Conservation (phyloP, 192 early-diverging fungal species). For the Linnemannia elongata region DNA sequence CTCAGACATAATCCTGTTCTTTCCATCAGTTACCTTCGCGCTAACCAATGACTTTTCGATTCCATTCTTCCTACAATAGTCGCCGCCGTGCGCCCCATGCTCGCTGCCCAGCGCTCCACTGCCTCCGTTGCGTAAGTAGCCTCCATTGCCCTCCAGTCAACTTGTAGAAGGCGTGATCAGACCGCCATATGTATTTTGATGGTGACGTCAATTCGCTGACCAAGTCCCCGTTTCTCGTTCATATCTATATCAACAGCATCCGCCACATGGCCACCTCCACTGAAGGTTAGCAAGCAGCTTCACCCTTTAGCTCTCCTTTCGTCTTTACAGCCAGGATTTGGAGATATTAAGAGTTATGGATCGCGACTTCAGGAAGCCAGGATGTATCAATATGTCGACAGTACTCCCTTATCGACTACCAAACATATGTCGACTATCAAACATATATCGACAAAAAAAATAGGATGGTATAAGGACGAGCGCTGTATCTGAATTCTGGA, state of each 20-base stretch:
- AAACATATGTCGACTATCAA: no score
- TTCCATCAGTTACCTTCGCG: slow-evolving; percentile 1
- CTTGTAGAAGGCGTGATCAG: not conserved
- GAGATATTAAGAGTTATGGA: not conserved
- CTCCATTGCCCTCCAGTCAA: not conserved
- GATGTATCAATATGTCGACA: not conserved
- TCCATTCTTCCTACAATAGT: slow-evolving; percentile 23
- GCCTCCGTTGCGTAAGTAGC: slow-evolving; percentile 56
- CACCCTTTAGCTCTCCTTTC: not conserved
- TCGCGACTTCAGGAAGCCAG: not conserved
- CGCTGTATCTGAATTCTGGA: not conserved
- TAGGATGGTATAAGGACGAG: no score
- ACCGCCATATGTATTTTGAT: not conserved
- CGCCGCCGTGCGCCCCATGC: slow-evolving; percentile 56
- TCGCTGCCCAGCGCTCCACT: slow-evolving; percentile 58
- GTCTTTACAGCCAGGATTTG: not conserved
- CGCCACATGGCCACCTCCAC: slow-evolving; percentile 58
- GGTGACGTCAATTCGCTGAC: slow-evolving; percentile 10
- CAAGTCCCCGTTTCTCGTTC: not conserved
- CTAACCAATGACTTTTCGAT: not conserved
- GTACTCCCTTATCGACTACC: no score
- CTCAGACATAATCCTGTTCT: not conserved
- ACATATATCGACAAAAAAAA: no score
- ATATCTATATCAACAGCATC: slow-evolving; percentile 27
- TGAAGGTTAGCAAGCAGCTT: slow-evolving; percentile 42